A percentile compares a stretch with the other conserved stretches of the same genome.
Conservation (phyloP, 208 protist genomes). For the Leishmania tropica region DNA sequence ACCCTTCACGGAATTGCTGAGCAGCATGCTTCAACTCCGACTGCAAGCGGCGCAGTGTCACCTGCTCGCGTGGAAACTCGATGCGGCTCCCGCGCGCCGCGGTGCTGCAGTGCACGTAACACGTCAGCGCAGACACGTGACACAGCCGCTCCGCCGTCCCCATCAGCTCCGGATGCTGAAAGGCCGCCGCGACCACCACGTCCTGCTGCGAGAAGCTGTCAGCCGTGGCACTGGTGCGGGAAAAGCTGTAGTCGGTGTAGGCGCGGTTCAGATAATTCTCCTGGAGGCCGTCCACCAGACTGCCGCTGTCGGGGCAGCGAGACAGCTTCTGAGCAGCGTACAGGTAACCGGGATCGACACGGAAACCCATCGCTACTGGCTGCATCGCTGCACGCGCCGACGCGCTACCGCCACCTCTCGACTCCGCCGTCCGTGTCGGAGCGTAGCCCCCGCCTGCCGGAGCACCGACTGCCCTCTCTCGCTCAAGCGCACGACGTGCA, state of each 20-base stretch:
- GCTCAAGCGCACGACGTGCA: conserved; percentile 24
- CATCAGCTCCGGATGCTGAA: conserved; percentile 33
- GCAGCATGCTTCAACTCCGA: conserved; percentile 42
- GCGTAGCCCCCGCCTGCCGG: neutral
- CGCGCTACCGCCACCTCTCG: neutral
- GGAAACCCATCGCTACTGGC: conserved; percentile 52
- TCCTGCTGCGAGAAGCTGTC: conserved; percentile 65
- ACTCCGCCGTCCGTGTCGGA: neutral
- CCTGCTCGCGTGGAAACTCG: conserved; percentile 51
- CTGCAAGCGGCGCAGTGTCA: conserved; percentile 33
- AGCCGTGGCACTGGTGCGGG: conserved; percentile 43
- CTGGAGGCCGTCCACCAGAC: conserved; percentile 73
- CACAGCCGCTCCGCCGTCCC: conserved; percentile 49
- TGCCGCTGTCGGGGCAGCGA: conserved; percentile 28
- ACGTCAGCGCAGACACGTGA: conserved; percentile 46
- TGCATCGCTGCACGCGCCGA: neutral
- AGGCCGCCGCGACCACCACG: conserved; percentile 42
- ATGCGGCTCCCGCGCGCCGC: conserved; percentile 28
- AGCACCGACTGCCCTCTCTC: conserved; percentile 22
- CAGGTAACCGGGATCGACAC: conserved; percentile 74
- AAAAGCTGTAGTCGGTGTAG: conserved; percentile 76
- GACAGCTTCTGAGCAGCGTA: conserved; percentile 53
- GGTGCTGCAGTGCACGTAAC: conserved; percentile 58
- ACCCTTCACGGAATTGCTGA: conserved; percentile 53
- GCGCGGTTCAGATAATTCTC: conserved; percentile 69